Conservation (phyloP, 2,329 filamentous ascomycete genomes). For the Phialocephala subalpina region DNA sequence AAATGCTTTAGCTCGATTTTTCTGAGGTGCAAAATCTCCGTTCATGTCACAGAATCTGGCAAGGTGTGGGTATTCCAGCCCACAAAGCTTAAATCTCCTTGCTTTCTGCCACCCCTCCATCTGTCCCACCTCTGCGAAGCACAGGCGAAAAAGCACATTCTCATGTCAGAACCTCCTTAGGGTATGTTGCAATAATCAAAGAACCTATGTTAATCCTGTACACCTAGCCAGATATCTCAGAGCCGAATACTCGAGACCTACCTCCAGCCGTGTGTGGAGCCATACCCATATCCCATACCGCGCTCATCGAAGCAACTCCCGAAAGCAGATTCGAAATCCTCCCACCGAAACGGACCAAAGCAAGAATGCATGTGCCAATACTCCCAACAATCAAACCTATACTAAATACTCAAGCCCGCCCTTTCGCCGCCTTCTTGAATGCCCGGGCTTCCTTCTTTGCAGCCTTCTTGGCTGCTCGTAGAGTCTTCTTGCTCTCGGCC, state of each 20-base stretch:
- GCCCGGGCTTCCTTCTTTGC: slow-evolving; percentile 27
- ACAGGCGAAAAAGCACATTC: neutral
- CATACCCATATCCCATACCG: slow-evolving; percentile 26
- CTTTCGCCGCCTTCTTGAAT: slow-evolving; percentile 22
- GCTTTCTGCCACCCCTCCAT: neutral
- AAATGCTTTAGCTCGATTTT: neutral
- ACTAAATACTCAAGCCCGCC: slow-evolving; percentile 21
- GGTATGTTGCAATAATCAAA: slow-evolving; percentile 31
- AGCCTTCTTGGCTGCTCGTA: slow-evolving; percentile 28
- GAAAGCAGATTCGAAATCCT: slow-evolving; percentile 26
- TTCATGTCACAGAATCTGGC: no score
- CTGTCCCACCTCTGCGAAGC: neutral
- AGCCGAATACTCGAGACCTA: slow-evolving; percentile 47
- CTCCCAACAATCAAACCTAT: slow-evolving; percentile 15
- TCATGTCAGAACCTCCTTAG: slow-evolving; percentile 6
- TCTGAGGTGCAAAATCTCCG: no score
- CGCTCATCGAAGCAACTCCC: slow-evolving; percentile 31
- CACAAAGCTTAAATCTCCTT: neutral
- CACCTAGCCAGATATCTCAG: slow-evolving; percentile 57
- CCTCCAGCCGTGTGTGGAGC: slow-evolving; percentile 18
- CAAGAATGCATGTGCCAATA: slow-evolving; percentile 22
- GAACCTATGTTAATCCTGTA: slow-evolving; percentile 29
- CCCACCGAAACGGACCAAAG: slow-evolving; percentile 19
- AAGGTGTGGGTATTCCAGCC: neutral
- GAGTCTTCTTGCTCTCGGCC: slow-evolving; percentile 25